Conservation (phyloP, 2,329 filamentous ascomycete genomes). For the Cercospora sojina region DNA sequence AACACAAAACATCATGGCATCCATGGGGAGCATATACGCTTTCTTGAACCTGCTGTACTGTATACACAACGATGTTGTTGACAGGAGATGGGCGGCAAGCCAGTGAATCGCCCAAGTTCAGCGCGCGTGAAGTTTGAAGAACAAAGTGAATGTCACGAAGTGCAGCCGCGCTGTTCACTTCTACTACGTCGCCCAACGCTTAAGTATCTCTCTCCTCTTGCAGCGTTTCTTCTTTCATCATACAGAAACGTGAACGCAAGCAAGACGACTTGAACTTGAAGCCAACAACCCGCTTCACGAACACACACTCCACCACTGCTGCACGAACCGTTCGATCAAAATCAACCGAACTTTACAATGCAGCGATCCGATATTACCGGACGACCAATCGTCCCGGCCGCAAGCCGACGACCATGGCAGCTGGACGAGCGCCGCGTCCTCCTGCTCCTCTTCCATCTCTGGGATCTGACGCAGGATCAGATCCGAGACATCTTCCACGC, state of each 20-base stretch:
- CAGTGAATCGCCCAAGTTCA: not conserved
- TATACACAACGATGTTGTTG: not conserved
- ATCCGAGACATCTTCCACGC: not conserved
- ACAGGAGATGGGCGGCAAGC: not conserved
- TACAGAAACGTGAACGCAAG: not conserved
- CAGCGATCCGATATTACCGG: not conserved
- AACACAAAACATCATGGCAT: not conserved
- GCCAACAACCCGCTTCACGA: not conserved
- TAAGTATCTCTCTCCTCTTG: not conserved
- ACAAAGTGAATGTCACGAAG: not conserved
- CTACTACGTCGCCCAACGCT: not conserved
- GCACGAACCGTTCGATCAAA: not conserved
- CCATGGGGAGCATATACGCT: not conserved
- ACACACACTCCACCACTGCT: not conserved
- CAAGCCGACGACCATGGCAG: not conserved
- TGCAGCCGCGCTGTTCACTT: not conserved
- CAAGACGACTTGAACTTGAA: not conserved
- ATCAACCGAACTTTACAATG: not conserved
- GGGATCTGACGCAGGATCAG: not conserved
- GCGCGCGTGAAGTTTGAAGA: not conserved
- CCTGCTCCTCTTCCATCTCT: not conserved
- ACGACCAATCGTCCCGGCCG: not conserved
- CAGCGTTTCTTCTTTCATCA: not conserved
- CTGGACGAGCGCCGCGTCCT: not conserved
- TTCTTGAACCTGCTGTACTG: not conserved